phyloP scores from a whole-genome alignment of 2,329 filamentous ascomycete genomes.

The Aspergillus flavus region DNA sequence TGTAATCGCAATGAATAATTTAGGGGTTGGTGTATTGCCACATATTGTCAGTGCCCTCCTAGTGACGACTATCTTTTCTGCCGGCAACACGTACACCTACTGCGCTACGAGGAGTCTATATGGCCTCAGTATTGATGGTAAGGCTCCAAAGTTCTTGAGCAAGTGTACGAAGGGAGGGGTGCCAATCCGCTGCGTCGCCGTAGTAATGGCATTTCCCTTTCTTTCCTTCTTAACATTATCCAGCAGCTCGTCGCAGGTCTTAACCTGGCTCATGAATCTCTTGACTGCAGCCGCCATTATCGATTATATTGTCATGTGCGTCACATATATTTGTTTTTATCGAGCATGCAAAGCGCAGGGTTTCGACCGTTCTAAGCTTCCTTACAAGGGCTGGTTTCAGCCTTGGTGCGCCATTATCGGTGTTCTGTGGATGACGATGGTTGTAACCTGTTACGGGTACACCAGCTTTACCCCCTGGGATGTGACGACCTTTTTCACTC shows the following conservation, averaged over 20 bases:
- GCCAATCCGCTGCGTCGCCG: constrained; percentile 66
- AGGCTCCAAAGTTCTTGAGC: constrained; percentile 52
- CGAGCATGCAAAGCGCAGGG: constrained; percentile 68
- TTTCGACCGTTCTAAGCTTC: constrained; percentile 63
- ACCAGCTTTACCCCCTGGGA: constrained; percentile 72
- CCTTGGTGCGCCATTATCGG: constrained; percentile 70
- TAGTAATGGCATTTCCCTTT: constrained; percentile 65
- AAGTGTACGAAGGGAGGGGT: constrained; percentile 63
- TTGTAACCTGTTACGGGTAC: constrained; percentile 73
- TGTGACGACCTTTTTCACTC: constrained; percentile 68
- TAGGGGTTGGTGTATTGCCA: constrained; percentile 64
- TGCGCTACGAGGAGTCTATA: constrained; percentile 68
- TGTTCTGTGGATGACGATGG: constrained; percentile 62
- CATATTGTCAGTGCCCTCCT: constrained; percentile 73
- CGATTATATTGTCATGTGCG: constrained; percentile 56
- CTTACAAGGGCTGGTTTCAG: constrained; percentile 68
- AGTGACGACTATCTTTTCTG: constrained; percentile 66
- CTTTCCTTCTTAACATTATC: constrained; percentile 71
- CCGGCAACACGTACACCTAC: constrained; percentile 68
- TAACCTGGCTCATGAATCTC: constrained; percentile 41
- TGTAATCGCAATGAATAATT: constrained; percentile 65
- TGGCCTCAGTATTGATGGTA: constrained; percentile 66
- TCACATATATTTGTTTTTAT: constrained; percentile 70
- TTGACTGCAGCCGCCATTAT: constrained; percentile 26
- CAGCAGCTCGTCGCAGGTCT: constrained; percentile 61